A percentile compares a stretch with the other conserved stretches of the same genome.
Evolutionary conservation across 2,329 filamentous ascomycete species (phyloP).

Genomic region (Nemania sp.): DNA sequence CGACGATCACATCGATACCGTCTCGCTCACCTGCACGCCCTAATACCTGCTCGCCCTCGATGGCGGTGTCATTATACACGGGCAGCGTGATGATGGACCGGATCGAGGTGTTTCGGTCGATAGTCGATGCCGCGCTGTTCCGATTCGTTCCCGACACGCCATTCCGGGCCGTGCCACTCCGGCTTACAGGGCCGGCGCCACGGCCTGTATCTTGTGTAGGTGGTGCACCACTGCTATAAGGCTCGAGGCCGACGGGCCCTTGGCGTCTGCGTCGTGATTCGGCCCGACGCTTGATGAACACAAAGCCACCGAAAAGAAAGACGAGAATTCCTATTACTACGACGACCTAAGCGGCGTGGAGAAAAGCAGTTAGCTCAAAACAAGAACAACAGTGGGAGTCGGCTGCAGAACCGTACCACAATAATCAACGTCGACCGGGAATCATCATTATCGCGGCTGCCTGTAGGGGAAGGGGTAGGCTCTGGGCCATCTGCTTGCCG

Average conservation of each 20-base stretch:
- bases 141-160: slow-evolving; percentile 35
- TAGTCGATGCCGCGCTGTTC: slow-evolving; percentile 42
- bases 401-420: slow-evolving; percentile 20
- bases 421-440: slow-evolving; percentile 14
- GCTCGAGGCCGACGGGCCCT: slow-evolving; percentile 15
- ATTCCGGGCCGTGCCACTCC: slow-evolving; percentile 30
- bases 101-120: slow-evolving; percentile 83
- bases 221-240: slow-evolving; percentile 15
- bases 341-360: slow-evolving; percentile 25
- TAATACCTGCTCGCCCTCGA: slow-evolving; percentile 78
- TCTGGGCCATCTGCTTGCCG: slow-evolving; percentile 1
- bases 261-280: slow-evolving; percentile 10
- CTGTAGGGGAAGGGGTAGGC: background rate
- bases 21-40: slow-evolving; percentile 88
- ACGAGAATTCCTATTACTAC: slow-evolving; percentile 28
- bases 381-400: background rate
- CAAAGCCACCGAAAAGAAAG: slow-evolving; percentile 20
- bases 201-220: slow-evolving; percentile 22
- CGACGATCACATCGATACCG: slow-evolving; percentile 88
- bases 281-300: slow-evolving; percentile 23
- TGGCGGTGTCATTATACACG: slow-evolving; percentile 73
- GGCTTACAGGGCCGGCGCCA: slow-evolving; percentile 11
- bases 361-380: slow-evolving; percentile 6
- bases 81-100: slow-evolving; percentile 95
- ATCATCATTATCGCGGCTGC: background rate